These are phyloP conservation scores for Reutealis trisperma DNA, from an alignment of 345 rosid species.

Conservation along the genomic window DNA sequence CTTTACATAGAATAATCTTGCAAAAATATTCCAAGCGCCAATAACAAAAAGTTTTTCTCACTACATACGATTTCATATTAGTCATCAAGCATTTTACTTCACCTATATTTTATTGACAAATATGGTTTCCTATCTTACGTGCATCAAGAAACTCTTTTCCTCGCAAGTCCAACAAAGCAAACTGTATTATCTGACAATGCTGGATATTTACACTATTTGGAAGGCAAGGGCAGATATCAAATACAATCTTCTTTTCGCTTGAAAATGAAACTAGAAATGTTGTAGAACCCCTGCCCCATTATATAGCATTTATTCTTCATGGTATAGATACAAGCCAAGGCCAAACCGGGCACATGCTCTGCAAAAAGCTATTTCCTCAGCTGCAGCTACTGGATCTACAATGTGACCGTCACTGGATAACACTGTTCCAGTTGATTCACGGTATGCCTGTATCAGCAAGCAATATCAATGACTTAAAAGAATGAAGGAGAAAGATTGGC, in stretches of 20 bases:
- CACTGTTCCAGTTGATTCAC: constrained; percentile 88
- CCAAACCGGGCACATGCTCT: constrained; percentile 96
- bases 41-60: not conserved
- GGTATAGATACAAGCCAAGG: constrained; percentile 88
- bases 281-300: not conserved
- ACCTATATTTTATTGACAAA: not conserved
- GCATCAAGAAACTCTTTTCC: not conserved
- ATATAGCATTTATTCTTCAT: constrained; percentile 53
- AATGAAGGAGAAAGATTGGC: not conserved
- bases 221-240: not conserved
- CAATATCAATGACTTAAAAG: not conserved
- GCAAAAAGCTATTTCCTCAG: constrained; percentile 97
- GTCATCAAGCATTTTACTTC: not conserved
- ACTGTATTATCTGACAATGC: not conserved
- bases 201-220: constrained; percentile 28
- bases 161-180: not conserved
- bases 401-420: constrained; percentile 40
- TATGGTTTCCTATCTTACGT: not conserved
- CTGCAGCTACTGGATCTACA: constrained; percentile 79
- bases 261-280: not conserved
- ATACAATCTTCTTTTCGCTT: constrained; percentile 14
- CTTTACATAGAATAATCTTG: not conserved
- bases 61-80: not conserved
- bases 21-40: too few relatives aligned
- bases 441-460: constrained; percentile 64